Evolutionary conservation across 2,329 filamentous ascomycete genomes (phyloP), one percentile per base, ranked within the genome.

Genomic region (Nigrospora oryzae): DNA sequence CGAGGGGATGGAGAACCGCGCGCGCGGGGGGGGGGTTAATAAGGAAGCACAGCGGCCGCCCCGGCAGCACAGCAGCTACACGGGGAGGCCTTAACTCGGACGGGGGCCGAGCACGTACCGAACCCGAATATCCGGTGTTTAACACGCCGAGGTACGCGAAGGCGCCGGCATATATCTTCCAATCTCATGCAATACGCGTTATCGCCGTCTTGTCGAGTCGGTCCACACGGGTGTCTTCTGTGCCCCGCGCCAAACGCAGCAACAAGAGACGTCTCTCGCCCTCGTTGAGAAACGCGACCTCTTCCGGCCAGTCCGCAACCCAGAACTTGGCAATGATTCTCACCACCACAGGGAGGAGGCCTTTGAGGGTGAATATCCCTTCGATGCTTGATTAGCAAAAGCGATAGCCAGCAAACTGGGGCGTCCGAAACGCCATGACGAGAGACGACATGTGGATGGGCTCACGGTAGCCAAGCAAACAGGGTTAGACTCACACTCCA

Each of bases 241-340:
- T 19, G 37, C 59, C 59, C 36, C 60, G 57, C 17, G 56, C 51
- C 8, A 68, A 49, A 11, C 64, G 58, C 12, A 51, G 49, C 28
- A 55, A 49, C 4, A 68, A 51, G 28, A 63, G 59, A 4, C 49
- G 46, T 23, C 61, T 66, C 50, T 76, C 70, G 2, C 64, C 54
- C 2, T 60, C 51, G 4, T 58, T 65, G 13, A 77, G 62, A 57
- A 73, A 76, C 4, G 59, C 62, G 32, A 69, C 67, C 15, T 61
- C 65, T 14, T 64, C 60, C 0, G 73, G 73, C 51, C 69, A 74
- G 55, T 78, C 75, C 30, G 66, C 67, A 14, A 77, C 69, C 47
- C 74, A 59, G 54, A 66, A 69, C 46, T 63, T 61, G 8, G 60
- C 55, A 15, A 54, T 47, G 44, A 64, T 42, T 1, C 62, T 56